phyloP scores from a whole-genome alignment of 2,329 filamentous ascomycete genomes.

The Fusarium vanettenii region DNA sequence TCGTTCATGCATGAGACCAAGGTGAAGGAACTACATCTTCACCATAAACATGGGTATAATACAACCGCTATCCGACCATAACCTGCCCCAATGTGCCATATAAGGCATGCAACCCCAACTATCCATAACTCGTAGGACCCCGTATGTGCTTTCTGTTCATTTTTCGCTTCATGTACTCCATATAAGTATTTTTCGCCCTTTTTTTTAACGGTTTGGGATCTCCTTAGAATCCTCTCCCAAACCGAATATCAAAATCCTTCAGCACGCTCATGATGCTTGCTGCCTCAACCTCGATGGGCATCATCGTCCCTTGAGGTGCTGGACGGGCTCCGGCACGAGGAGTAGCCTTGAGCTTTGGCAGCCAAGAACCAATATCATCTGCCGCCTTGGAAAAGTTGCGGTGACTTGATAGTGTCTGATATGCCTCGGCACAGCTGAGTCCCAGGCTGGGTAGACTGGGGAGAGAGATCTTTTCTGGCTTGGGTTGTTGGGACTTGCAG shows the following conservation, averaged over 20 bases:
- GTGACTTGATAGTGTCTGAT: slow-evolving; percentile 82
- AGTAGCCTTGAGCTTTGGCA: slow-evolving; percentile 76
- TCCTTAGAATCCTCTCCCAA: slow-evolving; percentile 60
- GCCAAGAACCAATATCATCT: slow-evolving; percentile 80
- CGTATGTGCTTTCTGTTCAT: slow-evolving; percentile 16
- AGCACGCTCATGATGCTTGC: slow-evolving; percentile 89
- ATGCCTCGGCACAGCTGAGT: slow-evolving; percentile 80
- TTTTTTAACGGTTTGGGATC: slow-evolving; percentile 29
- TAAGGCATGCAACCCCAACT: slow-evolving; percentile 30
- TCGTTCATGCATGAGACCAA: slow-evolving; percentile 39
- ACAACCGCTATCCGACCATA: slow-evolving; percentile 43
- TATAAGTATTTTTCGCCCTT: slow-evolving; percentile 16
- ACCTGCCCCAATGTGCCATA: slow-evolving; percentile 34
- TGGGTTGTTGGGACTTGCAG: slow-evolving; percentile 61
- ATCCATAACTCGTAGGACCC: slow-evolving; percentile 12
- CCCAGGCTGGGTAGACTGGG: slow-evolving; percentile 62
- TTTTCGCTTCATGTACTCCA: slow-evolving; percentile 18
- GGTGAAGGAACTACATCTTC: slow-evolving; percentile 36
- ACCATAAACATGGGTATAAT: slow-evolving; percentile 45
- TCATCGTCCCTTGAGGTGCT: slow-evolving; percentile 54
- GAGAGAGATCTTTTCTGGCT: slow-evolving; percentile 50
- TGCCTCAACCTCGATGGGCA: slow-evolving; percentile 82
- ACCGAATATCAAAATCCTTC: slow-evolving; percentile 82
- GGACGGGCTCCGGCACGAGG: slow-evolving; percentile 50
- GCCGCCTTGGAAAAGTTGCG: slow-evolving; percentile 79